phyloP scores from a whole-genome alignment of 305 asterid genomes.

The Coffea humblotiana region DNA sequence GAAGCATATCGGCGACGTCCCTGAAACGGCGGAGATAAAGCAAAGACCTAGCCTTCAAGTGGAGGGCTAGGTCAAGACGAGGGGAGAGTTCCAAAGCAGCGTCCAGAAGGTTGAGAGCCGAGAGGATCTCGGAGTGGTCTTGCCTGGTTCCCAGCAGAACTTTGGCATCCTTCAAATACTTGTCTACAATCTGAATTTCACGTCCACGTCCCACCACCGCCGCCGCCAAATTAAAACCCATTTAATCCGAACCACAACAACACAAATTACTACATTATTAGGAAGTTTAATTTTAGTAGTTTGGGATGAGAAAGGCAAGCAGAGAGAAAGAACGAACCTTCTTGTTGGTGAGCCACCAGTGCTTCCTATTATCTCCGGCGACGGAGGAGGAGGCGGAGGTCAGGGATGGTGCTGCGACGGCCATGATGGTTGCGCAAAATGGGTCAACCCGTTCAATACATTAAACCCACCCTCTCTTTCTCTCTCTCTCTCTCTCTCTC shows the following conservation, averaged over 20 bases:
- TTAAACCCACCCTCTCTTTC: not conserved
- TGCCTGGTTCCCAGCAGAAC: constrained; percentile 53
- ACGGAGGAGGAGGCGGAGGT: constrained; percentile 23
- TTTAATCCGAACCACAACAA: too few relatives aligned
- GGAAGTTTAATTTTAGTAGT: too few relatives aligned
- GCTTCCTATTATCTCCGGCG: constrained; percentile 62
- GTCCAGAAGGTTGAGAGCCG: constrained; percentile 70
- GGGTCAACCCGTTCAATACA: constrained; percentile 31
- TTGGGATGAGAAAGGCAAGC: not conserved
- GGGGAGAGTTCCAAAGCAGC: constrained; percentile 74
- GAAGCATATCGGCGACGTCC: constrained; percentile 87
- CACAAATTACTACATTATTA: too few relatives aligned
- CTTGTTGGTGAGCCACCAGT: constrained; percentile 92
- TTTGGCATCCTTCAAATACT: constrained; percentile 75
- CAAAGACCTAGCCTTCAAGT: constrained; percentile 76
- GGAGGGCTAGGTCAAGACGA: constrained; percentile 71
- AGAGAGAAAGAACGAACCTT: constrained; percentile 44
- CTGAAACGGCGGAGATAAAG: constrained; percentile 70
- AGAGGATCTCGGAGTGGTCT: constrained; percentile 53
- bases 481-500: not conserved
- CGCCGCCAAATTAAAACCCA: too few relatives aligned
- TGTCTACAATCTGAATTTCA: constrained; percentile 64
- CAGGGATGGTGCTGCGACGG: constrained; percentile 47
- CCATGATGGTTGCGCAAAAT: constrained; percentile 51
- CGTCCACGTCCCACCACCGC: not conserved